Base-by-base conservation (phyloP, 495 filamentous ascomycete genomes). In the Xylaria sp. region DNA sequence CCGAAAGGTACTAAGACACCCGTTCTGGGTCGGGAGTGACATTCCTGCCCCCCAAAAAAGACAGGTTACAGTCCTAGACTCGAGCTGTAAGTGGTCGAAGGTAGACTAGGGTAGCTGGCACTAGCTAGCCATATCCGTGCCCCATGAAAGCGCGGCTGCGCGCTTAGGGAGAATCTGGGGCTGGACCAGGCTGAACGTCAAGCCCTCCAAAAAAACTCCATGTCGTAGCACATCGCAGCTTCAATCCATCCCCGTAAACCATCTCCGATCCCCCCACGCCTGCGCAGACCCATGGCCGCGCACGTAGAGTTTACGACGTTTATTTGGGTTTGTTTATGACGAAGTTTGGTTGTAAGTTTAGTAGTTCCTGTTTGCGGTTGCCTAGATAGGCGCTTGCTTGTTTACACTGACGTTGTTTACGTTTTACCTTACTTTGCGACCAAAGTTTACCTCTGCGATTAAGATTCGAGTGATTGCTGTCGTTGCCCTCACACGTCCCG, bases 121-220 rank as follows among this genome's bases (percentile, higher is more conserved):
- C n/a, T n/a, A n/a, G n/a, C n/a, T n/a, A n/a, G n/a, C n/a, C n/a
- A 44, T 24, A 52, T 24, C 48, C 48, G 48, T 52, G 48, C 41
- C 14, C 12, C 41, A 44, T 44, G 48, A 50, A 50, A 24, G 21
- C 21, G 61, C 61, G 61, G 61, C 43, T 64, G 24, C 21, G 41
- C 44, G 62, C 62, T 50, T 65, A 65, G 19, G 31, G n/a, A 37
- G 19, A 44, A 52, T 65, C 44, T 37, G 31, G 35, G 17, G 65
- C 24, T 29, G 19, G 24, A 37, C 17, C 2, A 59, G 57, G 58
- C 58, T 63, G 65, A 58, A 63, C 17, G 33, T 70, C 46, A 26
- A 70, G 48, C 68, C 68, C 68, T 69, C 68, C 64, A 67, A 70
- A 70, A 67, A 70, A 70, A 21, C 59, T 46, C 68, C 59, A 63